These are phyloP conservation scores for Salix brachista DNA, from an alignment of 345 rosid species.

Conservation along the genomic window DNA sequence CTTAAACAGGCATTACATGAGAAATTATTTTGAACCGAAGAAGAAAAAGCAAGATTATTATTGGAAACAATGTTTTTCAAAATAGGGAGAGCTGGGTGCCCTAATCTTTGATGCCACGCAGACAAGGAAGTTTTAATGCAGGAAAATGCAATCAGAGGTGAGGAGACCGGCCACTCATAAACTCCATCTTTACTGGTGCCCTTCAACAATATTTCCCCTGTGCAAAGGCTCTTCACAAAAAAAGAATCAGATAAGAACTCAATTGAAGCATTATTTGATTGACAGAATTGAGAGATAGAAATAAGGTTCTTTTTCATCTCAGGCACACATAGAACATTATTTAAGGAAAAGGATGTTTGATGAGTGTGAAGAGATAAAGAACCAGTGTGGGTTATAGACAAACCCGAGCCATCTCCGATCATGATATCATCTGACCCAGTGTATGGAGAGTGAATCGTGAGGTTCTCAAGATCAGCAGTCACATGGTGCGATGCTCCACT, in stretches of 20 bases:
- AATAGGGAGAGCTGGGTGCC: background rate
- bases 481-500: too few species aligned
- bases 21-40: background rate
- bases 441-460: background rate
- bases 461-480: too few species aligned
- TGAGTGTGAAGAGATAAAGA: background rate
- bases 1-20: background rate
- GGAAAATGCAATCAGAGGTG: accelerated
- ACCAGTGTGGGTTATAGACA: accelerated
- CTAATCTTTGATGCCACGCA: background rate
- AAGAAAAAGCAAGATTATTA: too few species aligned
- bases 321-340: background rate
- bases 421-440: accelerated
- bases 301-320: too few species aligned
- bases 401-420: background rate
- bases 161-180: background rate
- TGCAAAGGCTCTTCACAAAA: too few species aligned
- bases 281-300: too few species aligned
- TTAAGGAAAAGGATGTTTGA: too few species aligned
- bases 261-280: background rate
- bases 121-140: accelerated
- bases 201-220: background rate
- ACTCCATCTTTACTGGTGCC: background rate
- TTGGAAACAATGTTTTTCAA: background rate
- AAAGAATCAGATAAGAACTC: background rate